Percentiles rank a stretch among this genome's conserved stretches.
Evolutionary conservation across 2,329 filamentous ascomycete species (phyloP).

Genomic region (Trichoderma sp.): DNA sequence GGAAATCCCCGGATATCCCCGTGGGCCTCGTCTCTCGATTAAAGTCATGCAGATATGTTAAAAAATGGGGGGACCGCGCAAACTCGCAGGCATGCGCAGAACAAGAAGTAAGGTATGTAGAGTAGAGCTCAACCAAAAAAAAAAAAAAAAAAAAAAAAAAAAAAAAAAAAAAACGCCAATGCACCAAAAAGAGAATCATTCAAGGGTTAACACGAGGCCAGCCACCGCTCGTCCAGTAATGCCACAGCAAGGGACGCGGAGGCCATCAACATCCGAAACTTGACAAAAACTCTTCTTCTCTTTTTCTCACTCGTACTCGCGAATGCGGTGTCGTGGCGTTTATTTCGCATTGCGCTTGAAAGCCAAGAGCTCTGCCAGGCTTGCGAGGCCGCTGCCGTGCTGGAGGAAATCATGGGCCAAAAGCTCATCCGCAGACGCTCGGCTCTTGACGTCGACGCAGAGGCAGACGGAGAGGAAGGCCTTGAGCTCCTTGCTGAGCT

Average conservation of each 20-base stretch:
- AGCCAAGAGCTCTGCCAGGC: constrained; percentile 81
- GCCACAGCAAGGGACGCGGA: constrained; percentile 1
- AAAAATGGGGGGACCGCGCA: constrained; percentile 4
- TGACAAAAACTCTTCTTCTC: constrained; percentile 27
- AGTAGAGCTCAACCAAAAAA: constrained; percentile 24
- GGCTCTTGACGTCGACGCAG: constrained; percentile 93
- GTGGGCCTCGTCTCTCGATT: constrained; percentile 23
- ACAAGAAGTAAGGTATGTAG: constrained; percentile 23
- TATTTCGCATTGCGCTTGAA: constrained; percentile 78
- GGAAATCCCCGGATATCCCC: constrained; percentile 18
- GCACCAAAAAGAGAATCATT: constrained; percentile 26
- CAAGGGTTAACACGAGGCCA: constrained; percentile 18
- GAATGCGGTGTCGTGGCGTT: constrained; percentile 28
- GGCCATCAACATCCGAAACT: constrained; percentile 21
- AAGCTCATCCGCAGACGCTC: constrained; percentile 88
- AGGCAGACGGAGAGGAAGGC: constrained; percentile 94
- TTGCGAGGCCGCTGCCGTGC: constrained; percentile 81
- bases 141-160: constrained; percentile 23
- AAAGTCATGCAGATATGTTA: constrained; percentile 26
- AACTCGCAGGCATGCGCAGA: constrained; percentile 23
- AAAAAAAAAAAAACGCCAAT: constrained; percentile 27
- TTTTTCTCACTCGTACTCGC: constrained; percentile 26
- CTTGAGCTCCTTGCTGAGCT: constrained; percentile 96
- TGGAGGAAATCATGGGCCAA: constrained; percentile 92
- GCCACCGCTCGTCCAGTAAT: constrained; percentile 19